phyloP scores from a whole-genome alignment of 2,329 filamentous ascomycete genomes.

The Botrytis fragariae region DNA sequence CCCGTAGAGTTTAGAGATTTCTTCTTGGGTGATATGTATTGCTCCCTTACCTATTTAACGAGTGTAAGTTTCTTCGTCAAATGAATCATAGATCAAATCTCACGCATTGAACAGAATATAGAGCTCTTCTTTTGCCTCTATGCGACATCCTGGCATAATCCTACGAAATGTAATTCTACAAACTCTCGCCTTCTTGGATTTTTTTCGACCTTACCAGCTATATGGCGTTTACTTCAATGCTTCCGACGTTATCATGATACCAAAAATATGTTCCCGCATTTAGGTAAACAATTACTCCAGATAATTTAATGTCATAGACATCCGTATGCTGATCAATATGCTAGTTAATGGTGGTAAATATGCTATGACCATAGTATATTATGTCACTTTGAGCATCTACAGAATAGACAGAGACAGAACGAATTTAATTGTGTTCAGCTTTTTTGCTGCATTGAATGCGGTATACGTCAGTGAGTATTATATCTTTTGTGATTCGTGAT shows the following conservation, averaged over 20 bases:
- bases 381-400: constrained; percentile 77
- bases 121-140: constrained; percentile 95
- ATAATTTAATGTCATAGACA: no score
- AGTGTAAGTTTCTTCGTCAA: constrained; percentile 57
- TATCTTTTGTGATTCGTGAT: no score
- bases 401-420: constrained; percentile 62
- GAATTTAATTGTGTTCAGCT: constrained; percentile 70
- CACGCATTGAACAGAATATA: constrained; percentile 61
- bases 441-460: constrained; percentile 76
- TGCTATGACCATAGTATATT: constrained; percentile 75
- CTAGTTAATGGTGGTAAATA: constrained; percentile 87
- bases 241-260: constrained; percentile 87
- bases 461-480: constrained; percentile 69
- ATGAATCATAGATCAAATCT: constrained; percentile 25
- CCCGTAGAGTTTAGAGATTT: constrained; percentile 97
- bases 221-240: constrained; percentile 91
- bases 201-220: constrained; percentile 75
- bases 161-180: constrained; percentile 76
- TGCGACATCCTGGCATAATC: constrained; percentile 70
- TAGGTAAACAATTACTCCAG: constrained; percentile 40
- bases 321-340: background rate
- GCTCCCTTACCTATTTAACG: constrained; percentile 86
- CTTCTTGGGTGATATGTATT: constrained; percentile 96
- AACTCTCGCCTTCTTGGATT: constrained; percentile 84
- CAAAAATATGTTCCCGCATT: constrained; percentile 81